Evolutionary conservation across 2,329 filamentous ascomycete species (phyloP).

Genomic region (Beauveria scarabaeidicola): DNA sequence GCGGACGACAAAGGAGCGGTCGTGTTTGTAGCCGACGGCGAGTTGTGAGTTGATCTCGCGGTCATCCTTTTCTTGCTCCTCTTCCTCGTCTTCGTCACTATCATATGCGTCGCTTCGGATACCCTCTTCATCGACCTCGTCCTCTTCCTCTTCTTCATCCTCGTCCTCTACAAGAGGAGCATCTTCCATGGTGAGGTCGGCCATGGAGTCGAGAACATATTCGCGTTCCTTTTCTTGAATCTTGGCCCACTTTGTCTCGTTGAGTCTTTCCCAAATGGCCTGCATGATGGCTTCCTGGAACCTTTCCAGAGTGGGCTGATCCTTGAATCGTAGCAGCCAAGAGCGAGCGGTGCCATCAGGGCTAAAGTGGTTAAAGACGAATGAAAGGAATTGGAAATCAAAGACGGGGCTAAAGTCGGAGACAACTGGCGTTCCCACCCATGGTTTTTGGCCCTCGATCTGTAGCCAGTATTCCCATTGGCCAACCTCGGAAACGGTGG

Average conservation of each 20-base stretch:
- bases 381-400: constrained; percentile 97
- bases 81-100: constrained; percentile 67
- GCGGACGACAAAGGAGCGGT: constrained; percentile 92
- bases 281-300: constrained; percentile 95
- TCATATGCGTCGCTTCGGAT: constrained; percentile 62
- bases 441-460: constrained; percentile 66
- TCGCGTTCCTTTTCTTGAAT: constrained; percentile 87
- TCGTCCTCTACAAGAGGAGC: constrained; percentile 36
- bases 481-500: constrained; percentile 76
- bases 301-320: constrained; percentile 67
- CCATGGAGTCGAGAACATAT: constrained; percentile 92
- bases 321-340: constrained; percentile 88
- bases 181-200: constrained; percentile 89
- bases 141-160: constrained; percentile 43
- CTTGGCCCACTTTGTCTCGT: constrained; percentile 89
- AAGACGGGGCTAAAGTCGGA: constrained; percentile 96
- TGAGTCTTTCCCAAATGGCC: constrained; percentile 91
- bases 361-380: constrained; percentile 96
- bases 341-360: constrained; percentile 86
- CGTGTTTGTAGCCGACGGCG: constrained; percentile 93
- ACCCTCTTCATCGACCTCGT: constrained; percentile 50
- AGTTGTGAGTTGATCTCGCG: constrained; percentile 87
- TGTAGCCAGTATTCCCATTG: constrained; percentile 96
- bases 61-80: constrained; percentile 56
- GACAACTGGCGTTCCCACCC: constrained; percentile 77